A percentile compares a stretch with the other conserved stretches of the same genome.
Evolutionary conservation across 371 early-diverging fungal species (phyloP).

Genomic region (Phascolomyces articulosus): DNA sequence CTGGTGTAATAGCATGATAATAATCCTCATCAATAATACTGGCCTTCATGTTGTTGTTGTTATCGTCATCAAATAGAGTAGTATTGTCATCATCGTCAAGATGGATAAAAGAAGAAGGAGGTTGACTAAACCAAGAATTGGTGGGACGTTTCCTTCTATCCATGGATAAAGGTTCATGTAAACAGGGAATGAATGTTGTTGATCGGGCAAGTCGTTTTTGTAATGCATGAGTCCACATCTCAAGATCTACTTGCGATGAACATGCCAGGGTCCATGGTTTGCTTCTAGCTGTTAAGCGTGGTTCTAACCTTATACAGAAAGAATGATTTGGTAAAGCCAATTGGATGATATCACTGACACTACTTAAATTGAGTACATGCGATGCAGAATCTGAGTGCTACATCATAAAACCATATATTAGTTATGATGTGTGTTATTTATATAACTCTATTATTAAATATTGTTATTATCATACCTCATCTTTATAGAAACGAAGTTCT

Average conservation of each 20-base stretch:
- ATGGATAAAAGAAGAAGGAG: not conserved
- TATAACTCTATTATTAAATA: too few species aligned
- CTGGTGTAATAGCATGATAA: conserved; percentile 9
- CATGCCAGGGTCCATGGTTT: conserved; percentile 34
- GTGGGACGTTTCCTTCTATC: not conserved
- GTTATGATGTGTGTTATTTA: not conserved
- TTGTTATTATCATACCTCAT: too few species aligned
- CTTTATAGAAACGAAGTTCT: conserved; percentile 41
- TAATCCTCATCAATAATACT: not conserved
- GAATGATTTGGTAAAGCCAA: conserved; percentile 4
- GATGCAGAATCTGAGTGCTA: conserved; percentile 8
- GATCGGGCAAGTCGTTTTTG: not conserved
- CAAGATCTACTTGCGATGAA: conserved; percentile 26
- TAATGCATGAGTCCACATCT: conserved; percentile 21
- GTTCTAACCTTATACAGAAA: conserved; percentile 29
- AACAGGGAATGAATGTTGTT: not conserved
- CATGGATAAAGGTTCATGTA: not conserved
- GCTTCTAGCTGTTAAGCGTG: conserved; percentile 13
- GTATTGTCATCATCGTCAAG: not conserved
- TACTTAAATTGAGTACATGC: not conserved
- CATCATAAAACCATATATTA: not conserved
- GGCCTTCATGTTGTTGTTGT: not conserved
- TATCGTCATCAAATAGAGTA: not conserved
- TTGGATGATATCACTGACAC: not conserved
- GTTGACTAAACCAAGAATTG: conserved; percentile 7